Percentiles rank a stretch among this genome's conserved stretches.
Conservation (phyloP, 306 rosid genomes). For the Albizia julibrissin region DNA sequence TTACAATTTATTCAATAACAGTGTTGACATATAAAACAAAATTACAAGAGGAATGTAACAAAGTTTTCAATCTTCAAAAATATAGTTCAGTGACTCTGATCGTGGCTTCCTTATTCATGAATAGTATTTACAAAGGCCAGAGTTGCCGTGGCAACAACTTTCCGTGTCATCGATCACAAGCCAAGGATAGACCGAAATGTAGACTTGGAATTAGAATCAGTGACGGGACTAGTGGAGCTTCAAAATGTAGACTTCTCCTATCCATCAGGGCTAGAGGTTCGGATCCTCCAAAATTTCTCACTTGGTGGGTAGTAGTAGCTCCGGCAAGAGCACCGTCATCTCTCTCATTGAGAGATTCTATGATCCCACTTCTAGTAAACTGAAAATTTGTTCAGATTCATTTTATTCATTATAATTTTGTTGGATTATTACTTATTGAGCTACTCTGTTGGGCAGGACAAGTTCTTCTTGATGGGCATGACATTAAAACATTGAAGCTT, state of each 20-base stretch:
- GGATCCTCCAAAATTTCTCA: conserved; percentile 66
- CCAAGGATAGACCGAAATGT: too few relatives aligned
- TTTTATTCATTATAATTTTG: not conserved
- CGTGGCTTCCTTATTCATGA: too few relatives aligned
- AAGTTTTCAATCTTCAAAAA: too few relatives aligned
- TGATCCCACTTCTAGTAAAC: conserved; percentile 81
- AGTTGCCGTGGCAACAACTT: conserved; percentile 86
- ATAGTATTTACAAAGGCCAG: conserved; percentile 72
- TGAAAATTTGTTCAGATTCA: not conserved
- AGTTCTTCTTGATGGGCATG: conserved; percentile 87
- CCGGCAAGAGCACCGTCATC: conserved; percentile 95
- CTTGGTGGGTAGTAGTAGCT: conserved; percentile 96
- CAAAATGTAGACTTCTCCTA: conserved; percentile 82
- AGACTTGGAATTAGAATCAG: conserved; percentile 75
- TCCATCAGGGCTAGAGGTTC: conserved; percentile 88
- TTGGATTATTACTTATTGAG: conserved; percentile 12
- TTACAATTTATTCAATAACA: too few relatives aligned
- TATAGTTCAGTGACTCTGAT: too few relatives aligned
- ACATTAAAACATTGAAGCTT: conserved; percentile 81
- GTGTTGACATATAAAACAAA: too few relatives aligned
- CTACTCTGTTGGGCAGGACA: conserved; percentile 59
- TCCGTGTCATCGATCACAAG: conserved; percentile 78
- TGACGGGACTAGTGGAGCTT: conserved; percentile 81
- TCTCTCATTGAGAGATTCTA: conserved; percentile 95
- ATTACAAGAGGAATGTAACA: too few relatives aligned